Evolutionary conservation across 306 rosid species (phyloP), one percentile per base, ranked within the genome.

Genomic region (Benincasa hispida): DNA sequence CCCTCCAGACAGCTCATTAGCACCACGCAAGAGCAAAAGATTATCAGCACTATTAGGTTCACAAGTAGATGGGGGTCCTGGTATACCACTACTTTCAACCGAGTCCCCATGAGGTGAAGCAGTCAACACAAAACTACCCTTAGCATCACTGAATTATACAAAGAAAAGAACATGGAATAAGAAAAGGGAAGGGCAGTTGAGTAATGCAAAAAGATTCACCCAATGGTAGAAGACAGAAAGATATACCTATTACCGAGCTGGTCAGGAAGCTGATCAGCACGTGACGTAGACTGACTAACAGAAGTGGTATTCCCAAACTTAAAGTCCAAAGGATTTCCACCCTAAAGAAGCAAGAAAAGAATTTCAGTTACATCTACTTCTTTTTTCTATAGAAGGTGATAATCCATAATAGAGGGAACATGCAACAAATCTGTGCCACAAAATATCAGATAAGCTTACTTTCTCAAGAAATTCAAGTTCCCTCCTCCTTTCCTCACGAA

Each of bases 81-180:
- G 99, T 75, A 93, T 87, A 80, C 96, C 92, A 74, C 96, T 95
- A 82, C 99, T 95, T 80, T 95, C 98, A n/a, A 92, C 96, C 79
- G 99, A 95, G 80, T 95, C 99, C 48, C 98, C 98, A 80, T 79
- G 97, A 74, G 99, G 97, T 66, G 99, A 95, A 80, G 99, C 93
- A 83, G 99, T 88, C 91, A 87, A 87, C 30, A 91, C 98, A 86
- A 90, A 89, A 89, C 98, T 95, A 78, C 95, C 98, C 91, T 92
- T 95, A 28, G 98, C 97, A 87, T 95, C 99, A 75, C 99, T 95
- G 88, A 77, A 27, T 59, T 74, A 80, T 55, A 75, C 35, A 81
- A 73, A 69, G 21, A 78, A 47, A 76, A 70, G 59, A 76, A 53
- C 50, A 77, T 19, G 58, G 50, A 41, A 76, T 39, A 62, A 67